Evolutionary conservation across 345 rosid species (phyloP), one percentile per base, ranked within the genome.

Genomic region (Tarenaya hassleriana): DNA sequence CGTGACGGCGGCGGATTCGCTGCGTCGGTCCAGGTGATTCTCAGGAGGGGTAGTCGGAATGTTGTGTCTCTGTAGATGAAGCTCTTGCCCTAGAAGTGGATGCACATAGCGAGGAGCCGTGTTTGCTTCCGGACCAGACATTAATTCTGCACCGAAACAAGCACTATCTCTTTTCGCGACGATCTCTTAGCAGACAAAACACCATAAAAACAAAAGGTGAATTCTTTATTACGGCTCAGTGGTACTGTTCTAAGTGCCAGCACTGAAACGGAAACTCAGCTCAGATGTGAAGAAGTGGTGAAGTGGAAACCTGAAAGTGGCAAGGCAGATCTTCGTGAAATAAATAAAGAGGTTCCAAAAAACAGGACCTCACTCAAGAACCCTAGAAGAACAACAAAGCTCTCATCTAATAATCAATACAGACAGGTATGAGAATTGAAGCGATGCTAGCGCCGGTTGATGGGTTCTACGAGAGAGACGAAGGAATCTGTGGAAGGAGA

Each of bases 61-160:
- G 29, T 60, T 49, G 38, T 50, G 64, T 62, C 69, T 72, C 56
- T 72, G 70, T 4, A 68, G 67, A 50, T 72, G 70, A 21, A 68
- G 67, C 29, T 72, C 69, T 60, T 73, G 73, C 52, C 70, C 66
- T 49, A 78, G 70, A 29, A 75, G 83, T 20, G 75, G 80, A 61
- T 75, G 78, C 54, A 75, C 68, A 41, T 78, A 73, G 32, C 58
- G 54, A 51, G 69, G 40, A 50, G 52, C 60, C 15, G 57, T 8
- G 39, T 51, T 44, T 20, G 66, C 19, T 49, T 56, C 62, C 60
- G 51, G 18, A 20, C 70, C 67, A 35, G 83, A 72, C 80, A 78
- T 78, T n/a, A n/a, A n/a, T n/a, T n/a, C n/a, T n/a, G n/a, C n/a
- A n/a, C n/a, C n/a, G n/a, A n/a, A n/a, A n/a, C n/a, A n/a, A n/a